These are phyloP conservation scores for Lathyrus tuberosus DNA, from an alignment of 306 rosid genomes.

Conservation along the genomic window DNA sequence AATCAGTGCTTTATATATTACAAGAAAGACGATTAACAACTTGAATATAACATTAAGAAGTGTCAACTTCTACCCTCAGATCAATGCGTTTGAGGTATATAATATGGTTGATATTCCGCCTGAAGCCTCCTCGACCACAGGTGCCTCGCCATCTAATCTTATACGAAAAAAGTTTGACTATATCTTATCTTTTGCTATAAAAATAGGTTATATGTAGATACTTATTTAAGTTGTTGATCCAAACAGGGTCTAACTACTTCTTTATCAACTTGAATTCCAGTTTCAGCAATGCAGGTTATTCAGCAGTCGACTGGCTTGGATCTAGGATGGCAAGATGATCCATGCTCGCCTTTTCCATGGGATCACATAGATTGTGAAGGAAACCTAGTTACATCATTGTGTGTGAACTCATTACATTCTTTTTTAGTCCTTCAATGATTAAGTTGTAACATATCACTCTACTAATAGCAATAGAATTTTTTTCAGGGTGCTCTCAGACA, in stretches of 20 bases:
- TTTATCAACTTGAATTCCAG: slow-evolving; percentile 54
- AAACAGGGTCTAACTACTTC: neutral
- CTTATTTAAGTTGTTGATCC: neutral
- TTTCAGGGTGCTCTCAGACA: slow-evolving; percentile 69
- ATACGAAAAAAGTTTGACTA: neutral
- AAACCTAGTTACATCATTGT: slow-evolving; percentile 78
- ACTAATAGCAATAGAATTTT: slow-evolving; percentile 25
- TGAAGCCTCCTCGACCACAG: slow-evolving; percentile 91
- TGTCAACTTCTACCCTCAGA: slow-evolving; percentile 69
- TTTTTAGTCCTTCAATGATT: neutral
- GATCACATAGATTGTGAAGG: slow-evolving; percentile 78
- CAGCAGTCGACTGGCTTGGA: slow-evolving; percentile 81
- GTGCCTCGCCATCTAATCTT: slow-evolving; percentile 42
- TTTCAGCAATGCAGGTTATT: slow-evolving; percentile 85
- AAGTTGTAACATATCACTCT: neutral
- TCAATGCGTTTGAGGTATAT: slow-evolving; percentile 91
- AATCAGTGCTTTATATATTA: slow-evolving; percentile 58
- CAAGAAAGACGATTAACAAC: slow-evolving; percentile 51
- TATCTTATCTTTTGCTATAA: too few relatives aligned
- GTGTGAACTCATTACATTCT: slow-evolving; percentile 29
- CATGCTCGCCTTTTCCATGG: slow-evolving; percentile 86
- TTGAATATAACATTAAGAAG: slow-evolving; percentile 71
- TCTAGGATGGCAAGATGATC: slow-evolving; percentile 95
- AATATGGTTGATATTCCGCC: slow-evolving; percentile 69
- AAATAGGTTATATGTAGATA: neutral